Evolutionary conservation across 371 early-diverging fungal genomes (phyloP).

Genomic region (Mucor ambiguus): DNA sequence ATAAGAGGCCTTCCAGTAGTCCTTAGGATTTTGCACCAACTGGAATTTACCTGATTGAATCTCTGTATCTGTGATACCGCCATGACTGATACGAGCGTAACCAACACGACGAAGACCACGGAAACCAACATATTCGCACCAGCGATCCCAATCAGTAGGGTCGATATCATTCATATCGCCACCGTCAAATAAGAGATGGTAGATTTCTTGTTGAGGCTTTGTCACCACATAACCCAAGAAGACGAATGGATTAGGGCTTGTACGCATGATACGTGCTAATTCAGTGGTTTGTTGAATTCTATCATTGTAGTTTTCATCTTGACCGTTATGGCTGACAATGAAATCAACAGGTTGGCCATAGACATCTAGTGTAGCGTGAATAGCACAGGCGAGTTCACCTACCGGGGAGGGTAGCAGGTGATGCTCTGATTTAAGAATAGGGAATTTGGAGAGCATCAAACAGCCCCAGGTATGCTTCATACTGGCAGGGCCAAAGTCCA

Average conservation of each 20-base stretch:
- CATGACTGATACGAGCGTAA: conserved; percentile 81
- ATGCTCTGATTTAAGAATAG: conserved; percentile 72
- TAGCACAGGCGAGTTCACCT: conserved; percentile 86
- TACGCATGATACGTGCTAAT: conserved; percentile 77
- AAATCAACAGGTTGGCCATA: conserved; percentile 82
- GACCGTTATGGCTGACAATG: conserved; percentile 85
- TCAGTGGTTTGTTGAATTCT: conserved; percentile 79
- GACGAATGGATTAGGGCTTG: conserved; percentile 74
- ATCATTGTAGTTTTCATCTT: conserved; percentile 79
- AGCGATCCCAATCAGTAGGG: conserved; percentile 76
- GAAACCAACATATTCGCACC: conserved; percentile 86
- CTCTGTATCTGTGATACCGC: conserved; percentile 85
- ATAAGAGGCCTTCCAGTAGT: conserved; percentile 64
- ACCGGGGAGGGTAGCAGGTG: conserved; percentile 81
- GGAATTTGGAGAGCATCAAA: conserved; percentile 84
- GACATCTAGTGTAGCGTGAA: conserved; percentile 84
- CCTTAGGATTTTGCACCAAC: conserved; percentile 55
- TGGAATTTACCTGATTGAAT: conserved; percentile 85
- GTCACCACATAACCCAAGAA: conserved; percentile 87
- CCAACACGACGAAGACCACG: conserved; percentile 76
- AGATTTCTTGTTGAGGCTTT: conserved; percentile 66
- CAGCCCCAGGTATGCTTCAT: conserved; percentile 91
- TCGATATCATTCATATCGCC: conserved; percentile 80
- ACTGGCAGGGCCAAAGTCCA: conserved; percentile 82
- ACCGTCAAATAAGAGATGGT: conserved; percentile 65